These are phyloP conservation scores for Prillingera fragicola DNA, from an alignment of 1,284 basidiomycete species.

Conservation along the genomic window DNA sequence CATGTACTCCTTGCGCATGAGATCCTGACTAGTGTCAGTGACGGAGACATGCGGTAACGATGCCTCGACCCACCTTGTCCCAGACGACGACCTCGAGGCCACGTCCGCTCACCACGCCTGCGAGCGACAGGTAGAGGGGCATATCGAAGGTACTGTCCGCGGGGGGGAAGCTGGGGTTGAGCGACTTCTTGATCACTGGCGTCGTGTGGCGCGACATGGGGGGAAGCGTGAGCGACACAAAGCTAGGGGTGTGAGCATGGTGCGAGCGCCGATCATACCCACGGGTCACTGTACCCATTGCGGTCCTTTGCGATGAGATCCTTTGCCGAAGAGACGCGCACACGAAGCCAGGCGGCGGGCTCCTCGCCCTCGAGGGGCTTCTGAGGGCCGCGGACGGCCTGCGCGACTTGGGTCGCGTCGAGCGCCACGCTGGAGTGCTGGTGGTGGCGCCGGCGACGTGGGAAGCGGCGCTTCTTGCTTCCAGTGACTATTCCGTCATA, in stretches of 20 bases:
- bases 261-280: conserved; percentile 58
- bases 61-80: conserved; percentile 67
- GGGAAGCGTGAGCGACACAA: conserved; percentile 64
- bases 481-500: too few species aligned
- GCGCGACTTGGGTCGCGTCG: conserved; percentile 33
- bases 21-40: conserved; percentile 38
- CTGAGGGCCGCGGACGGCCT: conserved; percentile 32
- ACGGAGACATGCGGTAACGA: neutral
- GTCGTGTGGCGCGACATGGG: conserved; percentile 63
- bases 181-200: conserved; percentile 68
- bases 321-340: conserved; percentile 49
- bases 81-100: conserved; percentile 78
- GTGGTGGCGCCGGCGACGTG: neutral
- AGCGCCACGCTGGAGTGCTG: neutral
- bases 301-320: conserved; percentile 51
- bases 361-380: conserved; percentile 46
- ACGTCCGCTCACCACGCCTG: conserved; percentile 62
- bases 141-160: conserved; percentile 81
- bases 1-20: conserved; percentile 83
- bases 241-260: conserved; percentile 67
- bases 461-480: neutral
- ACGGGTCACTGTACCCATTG: conserved; percentile 49
- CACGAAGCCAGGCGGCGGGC: conserved; percentile 45
- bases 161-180: conserved; percentile 67
- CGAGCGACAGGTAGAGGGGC: conserved; percentile 68